These are phyloP conservation scores for Inga laurina DNA, from an alignment of 306 rosid species.

Conservation along the genomic window DNA sequence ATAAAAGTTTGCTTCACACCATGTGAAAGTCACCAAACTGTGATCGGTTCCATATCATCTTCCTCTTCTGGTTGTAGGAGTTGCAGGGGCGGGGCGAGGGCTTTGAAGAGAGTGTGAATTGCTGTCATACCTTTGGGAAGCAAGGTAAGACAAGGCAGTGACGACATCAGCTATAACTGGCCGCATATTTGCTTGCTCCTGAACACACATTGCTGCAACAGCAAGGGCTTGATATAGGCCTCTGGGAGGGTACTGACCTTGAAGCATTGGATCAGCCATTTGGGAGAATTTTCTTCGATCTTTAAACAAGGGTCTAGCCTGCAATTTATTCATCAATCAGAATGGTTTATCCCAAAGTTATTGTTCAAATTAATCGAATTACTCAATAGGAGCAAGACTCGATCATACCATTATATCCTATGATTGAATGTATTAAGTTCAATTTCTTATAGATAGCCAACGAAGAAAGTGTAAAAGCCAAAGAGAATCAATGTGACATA, in stretches of 20 bases:
- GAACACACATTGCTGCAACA: constrained; percentile 90
- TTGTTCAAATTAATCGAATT: constrained; percentile 1
- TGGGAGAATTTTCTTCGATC: constrained; percentile 61
- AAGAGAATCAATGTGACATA: background rate
- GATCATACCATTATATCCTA: background rate
- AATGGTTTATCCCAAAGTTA: constrained; percentile 1
- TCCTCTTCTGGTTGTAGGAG: constrained; percentile 68
- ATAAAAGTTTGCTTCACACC: constrained; percentile 23
- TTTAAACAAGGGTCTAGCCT: constrained; percentile 81
- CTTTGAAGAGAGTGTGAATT: constrained; percentile 53
- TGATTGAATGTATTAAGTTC: background rate
- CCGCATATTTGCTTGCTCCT: constrained; percentile 83
- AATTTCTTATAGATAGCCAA: background rate
- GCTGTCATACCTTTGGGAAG: constrained; percentile 65
- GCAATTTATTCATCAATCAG: constrained; percentile 28
- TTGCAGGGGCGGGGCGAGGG: constrained; percentile 56
- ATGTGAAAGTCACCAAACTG: constrained; percentile 36
- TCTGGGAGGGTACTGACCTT: constrained; percentile 77
- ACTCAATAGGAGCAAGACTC: constrained; percentile 13
- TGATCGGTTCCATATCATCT: constrained; percentile 37
- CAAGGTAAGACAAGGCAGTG: constrained; percentile 88
- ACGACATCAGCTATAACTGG: constrained; percentile 88
- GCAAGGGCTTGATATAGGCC: constrained; percentile 88
- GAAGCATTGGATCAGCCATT: constrained; percentile 83
- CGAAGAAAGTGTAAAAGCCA: background rate